Conservation (phyloP, 2,329 filamentous ascomycete genomes). For the Chrysoporthe puriensis region DNA sequence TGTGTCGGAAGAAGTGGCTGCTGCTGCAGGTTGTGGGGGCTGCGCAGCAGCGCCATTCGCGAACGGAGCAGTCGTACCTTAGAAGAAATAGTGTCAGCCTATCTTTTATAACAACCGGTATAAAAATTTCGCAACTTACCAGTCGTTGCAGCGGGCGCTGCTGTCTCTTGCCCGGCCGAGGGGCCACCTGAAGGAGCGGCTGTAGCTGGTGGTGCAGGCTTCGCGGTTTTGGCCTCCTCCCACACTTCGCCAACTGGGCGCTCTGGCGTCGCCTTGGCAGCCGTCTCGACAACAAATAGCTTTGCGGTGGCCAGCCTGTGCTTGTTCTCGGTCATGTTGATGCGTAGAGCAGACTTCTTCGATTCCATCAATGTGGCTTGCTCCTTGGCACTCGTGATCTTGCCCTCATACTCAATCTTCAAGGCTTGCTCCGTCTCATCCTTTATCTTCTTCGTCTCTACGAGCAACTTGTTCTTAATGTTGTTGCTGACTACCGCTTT, state of each 20-base stretch:
- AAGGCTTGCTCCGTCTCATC: constrained; percentile 54
- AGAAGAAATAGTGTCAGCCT: neutral
- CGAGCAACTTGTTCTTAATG: constrained; percentile 71
- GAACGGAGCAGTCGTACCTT: constrained; percentile 17
- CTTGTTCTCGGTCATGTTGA: constrained; percentile 80
- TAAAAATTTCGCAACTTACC: constrained; percentile 12
- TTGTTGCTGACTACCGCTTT: constrained; percentile 63
- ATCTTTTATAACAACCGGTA: neutral
- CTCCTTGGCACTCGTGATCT: constrained; percentile 57
- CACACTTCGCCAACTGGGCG: constrained; percentile 85
- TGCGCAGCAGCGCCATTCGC: constrained; percentile 23
- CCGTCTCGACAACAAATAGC: constrained; percentile 76
- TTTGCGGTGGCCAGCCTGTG: constrained; percentile 68
- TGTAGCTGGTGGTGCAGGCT: constrained; percentile 42
- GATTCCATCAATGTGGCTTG: constrained; percentile 73
- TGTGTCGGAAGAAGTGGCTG: constrained; percentile 16
- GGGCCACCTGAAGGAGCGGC: constrained; percentile 31
- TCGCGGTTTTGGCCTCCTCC: constrained; percentile 74
- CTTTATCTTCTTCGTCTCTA: constrained; percentile 64
- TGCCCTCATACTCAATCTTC: constrained; percentile 56
- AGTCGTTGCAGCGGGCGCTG: constrained; percentile 18
- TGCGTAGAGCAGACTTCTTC: constrained; percentile 73
- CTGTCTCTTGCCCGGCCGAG: constrained; percentile 21
- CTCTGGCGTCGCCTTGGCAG: constrained; percentile 82
- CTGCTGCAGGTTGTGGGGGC: constrained; percentile 23